Percentiles rank a stretch among this genome's conserved stretches.
phyloP scores from a whole-genome alignment of 2,329 filamentous ascomycete species.

The Pseudocercospora fuligena region DNA sequence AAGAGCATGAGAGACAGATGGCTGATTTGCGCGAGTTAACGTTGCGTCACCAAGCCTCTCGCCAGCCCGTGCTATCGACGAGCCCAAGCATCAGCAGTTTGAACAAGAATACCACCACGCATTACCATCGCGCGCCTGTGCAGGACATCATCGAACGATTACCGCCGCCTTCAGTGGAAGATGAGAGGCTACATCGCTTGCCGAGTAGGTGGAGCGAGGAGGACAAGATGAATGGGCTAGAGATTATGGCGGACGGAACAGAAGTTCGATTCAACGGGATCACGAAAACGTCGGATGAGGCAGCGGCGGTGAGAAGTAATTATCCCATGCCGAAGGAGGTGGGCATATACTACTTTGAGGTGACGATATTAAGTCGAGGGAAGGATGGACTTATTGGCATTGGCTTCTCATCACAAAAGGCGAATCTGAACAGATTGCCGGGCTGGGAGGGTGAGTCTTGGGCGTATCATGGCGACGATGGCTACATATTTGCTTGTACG shows the following conservation, averaged over 20 bases:
- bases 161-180: constrained; percentile 56
- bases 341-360: constrained; percentile 93
- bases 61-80: constrained; percentile 52
- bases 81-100: constrained; percentile 63
- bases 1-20: constrained; percentile 59
- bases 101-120: constrained; percentile 64
- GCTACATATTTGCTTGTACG: constrained; percentile 65
- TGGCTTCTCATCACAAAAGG: constrained; percentile 65
- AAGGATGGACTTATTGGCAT: constrained; percentile 65
- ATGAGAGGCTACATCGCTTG: constrained; percentile 69
- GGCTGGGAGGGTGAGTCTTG: constrained; percentile 70
- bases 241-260: constrained; percentile 73
- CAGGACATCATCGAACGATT: constrained; percentile 84
- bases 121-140: constrained; percentile 72
- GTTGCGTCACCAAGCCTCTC: constrained; percentile 17
- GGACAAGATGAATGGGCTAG: constrained; percentile 75
- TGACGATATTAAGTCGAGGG: constrained; percentile 67
- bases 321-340: constrained; percentile 85
- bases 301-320: constrained; percentile 80
- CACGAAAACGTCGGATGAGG: constrained; percentile 70
- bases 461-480: constrained; percentile 71
- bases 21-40: constrained; percentile 35
- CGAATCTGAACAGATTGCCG: constrained; percentile 63
- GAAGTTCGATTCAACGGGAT: constrained; percentile 68
- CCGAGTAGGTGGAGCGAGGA: constrained; percentile 81